Percentiles rank a stretch among this genome's conserved stretches.
Evolutionary conservation across 2,329 filamentous ascomycete species (phyloP).

Genomic region (Aspergillus pseudoviridinutans): DNA sequence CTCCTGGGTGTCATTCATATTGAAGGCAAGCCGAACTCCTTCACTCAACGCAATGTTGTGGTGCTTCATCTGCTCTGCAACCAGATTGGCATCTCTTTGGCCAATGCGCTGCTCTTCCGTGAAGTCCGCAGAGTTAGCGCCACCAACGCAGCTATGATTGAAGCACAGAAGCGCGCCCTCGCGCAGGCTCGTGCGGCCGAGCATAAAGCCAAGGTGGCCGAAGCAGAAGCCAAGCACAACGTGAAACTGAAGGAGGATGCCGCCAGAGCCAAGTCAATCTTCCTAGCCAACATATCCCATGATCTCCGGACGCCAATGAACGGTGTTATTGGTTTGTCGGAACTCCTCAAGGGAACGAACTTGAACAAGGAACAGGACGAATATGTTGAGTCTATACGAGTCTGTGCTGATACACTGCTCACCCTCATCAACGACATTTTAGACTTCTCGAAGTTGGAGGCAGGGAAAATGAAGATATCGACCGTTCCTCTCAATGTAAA

Average conservation of each 20-base stretch:
- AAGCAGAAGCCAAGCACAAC: constrained; percentile 61
- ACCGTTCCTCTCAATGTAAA: constrained; percentile 76
- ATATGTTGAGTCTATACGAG: constrained; percentile 60
- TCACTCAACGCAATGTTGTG: constrained; percentile 56
- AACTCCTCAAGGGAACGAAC: constrained; percentile 56
- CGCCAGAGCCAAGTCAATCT: constrained; percentile 77
- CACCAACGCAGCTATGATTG: constrained; percentile 62
- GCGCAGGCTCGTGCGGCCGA: constrained; percentile 60
- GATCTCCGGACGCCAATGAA: constrained; percentile 93
- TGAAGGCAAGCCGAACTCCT: constrained; percentile 60
- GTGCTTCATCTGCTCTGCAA: constrained; percentile 57
- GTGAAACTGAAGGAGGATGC: constrained; percentile 65
- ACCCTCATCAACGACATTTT: constrained; percentile 90
- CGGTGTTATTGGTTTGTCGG: constrained; percentile 77
- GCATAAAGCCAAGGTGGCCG: constrained; percentile 61
- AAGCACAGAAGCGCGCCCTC: constrained; percentile 60
- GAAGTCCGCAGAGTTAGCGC: constrained; percentile 60
- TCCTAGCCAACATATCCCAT: constrained; percentile 88
- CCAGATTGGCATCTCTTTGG: constrained; percentile 61
- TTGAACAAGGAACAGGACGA: constrained; percentile 57
- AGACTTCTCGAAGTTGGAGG: constrained; percentile 82
- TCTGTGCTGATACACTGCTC: constrained; percentile 69
- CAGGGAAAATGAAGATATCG: constrained; percentile 83
- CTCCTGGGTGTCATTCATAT: constrained; percentile 60
- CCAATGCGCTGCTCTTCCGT: constrained; percentile 60